phyloP scores from a whole-genome alignment of 148 eudicot species.

The Silene uniflora region DNA sequence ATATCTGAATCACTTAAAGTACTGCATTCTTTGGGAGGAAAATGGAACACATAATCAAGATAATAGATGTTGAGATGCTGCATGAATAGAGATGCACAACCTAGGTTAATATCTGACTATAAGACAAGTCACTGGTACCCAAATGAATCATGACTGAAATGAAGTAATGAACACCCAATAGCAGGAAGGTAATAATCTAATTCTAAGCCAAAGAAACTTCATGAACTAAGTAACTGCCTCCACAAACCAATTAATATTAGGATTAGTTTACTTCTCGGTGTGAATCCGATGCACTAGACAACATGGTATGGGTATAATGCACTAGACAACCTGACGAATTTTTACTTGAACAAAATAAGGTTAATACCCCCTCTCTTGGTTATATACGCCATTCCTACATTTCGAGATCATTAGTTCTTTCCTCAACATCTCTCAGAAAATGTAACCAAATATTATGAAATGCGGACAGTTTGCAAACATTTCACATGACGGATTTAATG shows the following conservation, averaged over 20 bases:
- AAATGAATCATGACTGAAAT: background rate
- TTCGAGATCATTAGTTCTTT: background rate
- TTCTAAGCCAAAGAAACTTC: background rate
- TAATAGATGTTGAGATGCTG: background rate
- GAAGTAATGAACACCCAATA: background rate
- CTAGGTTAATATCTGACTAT: background rate
- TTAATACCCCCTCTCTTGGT: background rate
- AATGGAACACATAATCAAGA: background rate
- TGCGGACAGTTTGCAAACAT: background rate
- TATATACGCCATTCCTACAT: background rate
- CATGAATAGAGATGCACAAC: background rate
- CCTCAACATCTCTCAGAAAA: background rate
- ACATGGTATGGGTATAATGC: background rate
- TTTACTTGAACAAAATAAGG: background rate
- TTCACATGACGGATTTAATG: background rate
- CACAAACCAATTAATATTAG: too few relatives aligned
- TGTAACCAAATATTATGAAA: background rate
- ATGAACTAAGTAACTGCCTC: background rate
- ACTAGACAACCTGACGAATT: background rate
- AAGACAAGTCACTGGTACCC: background rate
- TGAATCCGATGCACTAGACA: too few relatives aligned
- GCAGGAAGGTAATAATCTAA: background rate
- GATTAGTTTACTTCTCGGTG: too few relatives aligned
- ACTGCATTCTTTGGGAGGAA: background rate
- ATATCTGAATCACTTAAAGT: background rate